Conservation (phyloP, 1,284 basidiomycete species). For the Agroathelia rolfsii region DNA sequence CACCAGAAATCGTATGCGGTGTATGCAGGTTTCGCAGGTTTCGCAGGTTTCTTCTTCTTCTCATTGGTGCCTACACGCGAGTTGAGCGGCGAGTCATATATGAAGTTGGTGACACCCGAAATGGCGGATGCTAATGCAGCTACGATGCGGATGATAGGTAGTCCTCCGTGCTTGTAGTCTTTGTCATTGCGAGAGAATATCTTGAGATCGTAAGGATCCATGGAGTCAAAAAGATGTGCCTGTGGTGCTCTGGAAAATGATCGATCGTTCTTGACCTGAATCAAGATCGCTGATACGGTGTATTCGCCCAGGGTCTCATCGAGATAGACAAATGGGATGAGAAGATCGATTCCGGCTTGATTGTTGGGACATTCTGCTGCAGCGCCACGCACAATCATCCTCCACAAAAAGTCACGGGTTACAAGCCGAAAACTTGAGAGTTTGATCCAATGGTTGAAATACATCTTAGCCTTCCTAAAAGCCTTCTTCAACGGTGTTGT, state of each 20-base stretch:
- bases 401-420: constrained; percentile 13
- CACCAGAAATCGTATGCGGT: constrained; percentile 16
- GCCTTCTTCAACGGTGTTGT: constrained; percentile 4
- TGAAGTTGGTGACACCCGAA: neutral
- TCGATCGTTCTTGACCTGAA: constrained; percentile 20
- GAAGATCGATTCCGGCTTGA: constrained; percentile 15
- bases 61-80: neutral
- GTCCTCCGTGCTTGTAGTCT: constrained; percentile 5
- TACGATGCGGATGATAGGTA: constrained; percentile 17
- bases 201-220: constrained; percentile 13
- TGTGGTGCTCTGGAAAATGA: neutral
- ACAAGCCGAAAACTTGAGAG: constrained; percentile 12
- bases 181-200: too few species aligned
- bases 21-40: constrained; percentile 1
- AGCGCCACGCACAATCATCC: constrained; percentile 16
- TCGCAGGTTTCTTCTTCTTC: neutral
- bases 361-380: constrained; percentile 16
- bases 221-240: constrained; percentile 10
- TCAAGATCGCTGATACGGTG: constrained; percentile 16
- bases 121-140: constrained; percentile 14
- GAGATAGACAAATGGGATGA: constrained; percentile 16
- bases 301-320: constrained; percentile 6
- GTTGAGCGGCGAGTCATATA: neutral
- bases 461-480: constrained; percentile 14
- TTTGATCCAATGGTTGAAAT: constrained; percentile 23